These are phyloP conservation scores for Pelargonium cotyledonis DNA, from an alignment of 441 rosid species.

Conservation along the genomic window DNA sequence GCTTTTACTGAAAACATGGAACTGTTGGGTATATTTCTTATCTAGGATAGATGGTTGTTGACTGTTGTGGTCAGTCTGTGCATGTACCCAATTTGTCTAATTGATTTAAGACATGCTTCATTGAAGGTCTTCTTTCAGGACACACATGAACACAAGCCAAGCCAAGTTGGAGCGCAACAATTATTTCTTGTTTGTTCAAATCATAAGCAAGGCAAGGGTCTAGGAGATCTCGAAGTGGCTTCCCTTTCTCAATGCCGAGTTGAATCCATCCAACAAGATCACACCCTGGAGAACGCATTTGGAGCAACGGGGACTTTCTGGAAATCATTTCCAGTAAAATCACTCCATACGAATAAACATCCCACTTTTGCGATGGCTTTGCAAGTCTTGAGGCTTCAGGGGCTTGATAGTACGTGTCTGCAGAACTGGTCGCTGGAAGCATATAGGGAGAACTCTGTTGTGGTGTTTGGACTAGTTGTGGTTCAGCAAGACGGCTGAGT, in stretches of 20 bases:
- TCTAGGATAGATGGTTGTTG: too few species aligned
- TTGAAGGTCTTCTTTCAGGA: conserved; percentile 50
- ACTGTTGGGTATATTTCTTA: too few species aligned
- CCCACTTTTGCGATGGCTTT: conserved; percentile 70
- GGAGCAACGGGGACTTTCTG: conserved; percentile 42
- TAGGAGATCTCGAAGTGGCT: conserved; percentile 34
- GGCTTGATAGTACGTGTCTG: conserved; percentile 37
- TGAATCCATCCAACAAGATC: conserved; percentile 47
- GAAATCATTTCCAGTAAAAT: conserved; percentile 45
- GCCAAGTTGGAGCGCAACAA: conserved; percentile 31
- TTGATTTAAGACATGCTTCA: conserved; percentile 25
- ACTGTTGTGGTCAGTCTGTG: too few species aligned
- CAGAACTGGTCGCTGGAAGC: conserved; percentile 20
- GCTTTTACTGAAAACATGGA: too few species aligned
- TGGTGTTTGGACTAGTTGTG: conserved; percentile 24
- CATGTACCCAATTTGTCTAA: too few species aligned
- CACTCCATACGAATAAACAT: conserved; percentile 55
- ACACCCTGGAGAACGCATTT: conserved; percentile 26
- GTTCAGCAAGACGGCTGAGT: conserved; percentile 34
- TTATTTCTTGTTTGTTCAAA: conserved; percentile 31
- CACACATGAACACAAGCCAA: conserved; percentile 39
- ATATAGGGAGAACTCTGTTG: conserved; percentile 40
- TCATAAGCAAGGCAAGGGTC: conserved; percentile 40
- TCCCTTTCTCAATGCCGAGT: conserved; percentile 30
- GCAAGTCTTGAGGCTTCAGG: conserved; percentile 43